phyloP scores from a whole-genome alignment of 139 green algal species.

The Ettlia oleoabundans region DNA sequence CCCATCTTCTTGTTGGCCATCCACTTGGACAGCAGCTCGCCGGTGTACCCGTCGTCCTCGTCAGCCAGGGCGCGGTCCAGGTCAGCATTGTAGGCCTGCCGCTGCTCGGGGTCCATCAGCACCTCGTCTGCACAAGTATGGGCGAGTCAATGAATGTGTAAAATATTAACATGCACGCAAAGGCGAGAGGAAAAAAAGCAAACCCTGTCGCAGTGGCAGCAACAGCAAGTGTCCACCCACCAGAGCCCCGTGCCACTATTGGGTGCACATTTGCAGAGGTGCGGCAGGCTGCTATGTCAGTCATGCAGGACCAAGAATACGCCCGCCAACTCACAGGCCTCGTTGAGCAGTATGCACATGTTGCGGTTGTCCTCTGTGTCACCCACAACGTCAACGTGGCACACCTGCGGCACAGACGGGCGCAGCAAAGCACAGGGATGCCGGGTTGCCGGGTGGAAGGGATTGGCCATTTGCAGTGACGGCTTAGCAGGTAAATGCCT shows the following conservation, averaged over 20 bases:
- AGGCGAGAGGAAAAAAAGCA: too few species aligned
- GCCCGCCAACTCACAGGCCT: slow-evolving; percentile 49
- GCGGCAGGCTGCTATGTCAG: background rate
- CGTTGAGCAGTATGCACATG: slow-evolving; percentile 89
- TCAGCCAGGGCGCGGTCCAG: slow-evolving; percentile 63
- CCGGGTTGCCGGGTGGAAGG: background rate
- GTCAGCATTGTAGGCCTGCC: slow-evolving; percentile 68
- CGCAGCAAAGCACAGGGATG: background rate
- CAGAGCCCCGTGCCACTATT: too few species aligned
- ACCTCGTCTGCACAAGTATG: slow-evolving; percentile 42
- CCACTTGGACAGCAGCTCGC: slow-evolving; percentile 81
- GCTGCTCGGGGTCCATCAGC: slow-evolving; percentile 54
- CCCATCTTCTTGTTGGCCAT: slow-evolving; percentile 66
- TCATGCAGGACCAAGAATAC: background rate
- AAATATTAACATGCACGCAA: too few species aligned
- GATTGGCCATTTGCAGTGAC: too few species aligned
- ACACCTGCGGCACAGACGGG: slow-evolving; percentile 51
- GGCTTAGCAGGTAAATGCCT: too few species aligned
- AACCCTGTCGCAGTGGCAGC: too few species aligned
- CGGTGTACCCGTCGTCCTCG: slow-evolving; percentile 77
- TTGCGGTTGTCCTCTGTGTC: slow-evolving; percentile 73
- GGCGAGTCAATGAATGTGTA: too few species aligned
- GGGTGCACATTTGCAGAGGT: too few species aligned
- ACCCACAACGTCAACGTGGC: slow-evolving; percentile 77
- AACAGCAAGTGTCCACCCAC: too few species aligned